Conservation (phyloP, 1,284 basidiomycete genomes). For the Sanghuangporus baumii region DNA sequence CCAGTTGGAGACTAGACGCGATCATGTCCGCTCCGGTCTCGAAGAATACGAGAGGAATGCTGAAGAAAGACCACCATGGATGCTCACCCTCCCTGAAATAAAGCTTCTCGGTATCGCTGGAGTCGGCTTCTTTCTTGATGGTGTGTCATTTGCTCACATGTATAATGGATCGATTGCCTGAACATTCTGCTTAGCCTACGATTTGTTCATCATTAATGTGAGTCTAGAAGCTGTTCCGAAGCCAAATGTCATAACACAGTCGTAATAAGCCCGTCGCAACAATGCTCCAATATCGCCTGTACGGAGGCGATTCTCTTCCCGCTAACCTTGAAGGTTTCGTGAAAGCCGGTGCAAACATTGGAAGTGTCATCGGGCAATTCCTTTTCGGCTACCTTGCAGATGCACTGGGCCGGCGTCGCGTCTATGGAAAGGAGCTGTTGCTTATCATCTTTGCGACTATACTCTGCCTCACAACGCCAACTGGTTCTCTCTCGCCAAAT, state of each 20-base stretch:
- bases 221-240: constrained; percentile 20
- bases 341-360: constrained; percentile 69
- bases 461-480: constrained; percentile 46
- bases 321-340: constrained; percentile 55
- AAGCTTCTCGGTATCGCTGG: constrained; percentile 58
- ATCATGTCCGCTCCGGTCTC: constrained; percentile 25
- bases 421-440: constrained; percentile 79
- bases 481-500: constrained; percentile 40
- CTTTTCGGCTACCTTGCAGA: constrained; percentile 63
- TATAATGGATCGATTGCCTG: neutral
- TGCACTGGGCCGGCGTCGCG: constrained; percentile 57
- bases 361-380: constrained; percentile 72
- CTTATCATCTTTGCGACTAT: constrained; percentile 71
- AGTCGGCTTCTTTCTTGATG: constrained; percentile 68
- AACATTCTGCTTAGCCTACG: constrained; percentile 45
- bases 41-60: constrained; percentile 42
- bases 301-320: constrained; percentile 48
- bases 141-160: constrained; percentile 29
- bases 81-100: constrained; percentile 43
- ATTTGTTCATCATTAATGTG: constrained; percentile 76
- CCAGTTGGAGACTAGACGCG: neutral
- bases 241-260: neutral
- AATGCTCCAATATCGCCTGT: constrained; percentile 73
- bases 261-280: constrained; percentile 55
- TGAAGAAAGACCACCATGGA: constrained; percentile 37